Base-by-base conservation (phyloP, 2,329 filamentous ascomycete genomes). In the Colletotrichum theobromicola region DNA sequence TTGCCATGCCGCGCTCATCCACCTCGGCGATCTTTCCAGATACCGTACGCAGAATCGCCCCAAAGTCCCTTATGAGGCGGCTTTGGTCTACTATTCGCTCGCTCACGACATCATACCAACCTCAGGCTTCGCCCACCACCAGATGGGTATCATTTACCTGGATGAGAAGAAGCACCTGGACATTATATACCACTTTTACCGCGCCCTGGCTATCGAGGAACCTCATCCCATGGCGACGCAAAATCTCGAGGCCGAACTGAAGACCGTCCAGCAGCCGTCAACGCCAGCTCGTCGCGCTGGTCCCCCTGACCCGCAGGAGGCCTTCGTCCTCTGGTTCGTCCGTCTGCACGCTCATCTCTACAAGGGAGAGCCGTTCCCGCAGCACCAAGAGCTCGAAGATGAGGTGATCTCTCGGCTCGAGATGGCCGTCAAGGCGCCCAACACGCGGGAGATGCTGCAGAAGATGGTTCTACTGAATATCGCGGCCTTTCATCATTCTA, bases 391-490 rank as follows among this genome's bases (percentile, higher is more conserved):
- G 81, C 87, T 98, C 32, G 96, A 98, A 83, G 92, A 92, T 72
- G 95, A 98, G 82, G 94, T 98, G 15, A 87, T 98, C 75, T 93
- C 93, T 78, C 93, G 95, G 64, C 86, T 98, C 46, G 90, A 92
- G 62, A 90, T 94, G 77, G 91, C 94, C 34, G 86, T 97, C 32
- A 95, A 94, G 81, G 91, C 92, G 75, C 89, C 92, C 12, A 89
- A 90, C 2, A 88, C 93, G 63, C 90, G 93, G 58, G 88, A 88
- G 15, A 89, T 91, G 15, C 83, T 98, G 32, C 90, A 94, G 76
- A 97, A 95, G 81, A 93, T 98, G 83, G 90, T 94, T 7, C 86
- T 98, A 58, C 92, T 96, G 78, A 98, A 97, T 79, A 94, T 98
- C 76, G 92, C 95, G 7, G 95, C 96, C 8, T 95, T 97, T 82